Percentiles rank a stretch among this genome's conserved stretches.
phyloP scores from a whole-genome alignment of 345 rosid genomes.

The Gossypium australe region DNA sequence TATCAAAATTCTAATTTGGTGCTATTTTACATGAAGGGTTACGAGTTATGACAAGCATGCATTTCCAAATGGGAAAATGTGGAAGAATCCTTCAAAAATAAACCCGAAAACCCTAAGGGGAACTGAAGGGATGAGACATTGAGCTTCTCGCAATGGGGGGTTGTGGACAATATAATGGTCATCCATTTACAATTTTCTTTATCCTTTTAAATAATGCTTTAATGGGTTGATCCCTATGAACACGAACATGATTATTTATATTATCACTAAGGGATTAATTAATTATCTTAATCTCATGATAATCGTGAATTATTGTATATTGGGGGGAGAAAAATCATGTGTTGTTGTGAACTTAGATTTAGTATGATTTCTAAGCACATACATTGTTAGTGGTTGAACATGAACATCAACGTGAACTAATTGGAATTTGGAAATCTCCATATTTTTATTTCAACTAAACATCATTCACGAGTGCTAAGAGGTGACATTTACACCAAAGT shows the following conservation, averaged over 20 bases:
- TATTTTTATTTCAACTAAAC: too few species aligned
- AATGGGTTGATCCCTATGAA: neutral
- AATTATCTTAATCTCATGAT: neutral
- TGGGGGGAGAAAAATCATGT: too few species aligned
- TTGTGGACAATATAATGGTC: slow-evolving; percentile 13
- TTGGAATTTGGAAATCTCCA: neutral
- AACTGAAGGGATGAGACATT: neutral
- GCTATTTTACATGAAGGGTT: neutral
- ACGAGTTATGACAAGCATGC: neutral
- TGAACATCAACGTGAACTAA: neutral
- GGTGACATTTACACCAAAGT: too few species aligned
- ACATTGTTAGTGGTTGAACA: neutral
- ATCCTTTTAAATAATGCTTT: neutral
- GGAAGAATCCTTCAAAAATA: neutral
- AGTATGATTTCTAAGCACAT: neutral
- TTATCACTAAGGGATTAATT: neutral
- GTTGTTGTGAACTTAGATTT: neutral
- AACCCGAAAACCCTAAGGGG: neutral
- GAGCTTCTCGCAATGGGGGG: neutral
- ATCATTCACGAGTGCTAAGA: too few species aligned
- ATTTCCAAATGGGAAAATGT: neutral
- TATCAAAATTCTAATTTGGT: neutral
- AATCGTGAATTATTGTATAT: neutral
- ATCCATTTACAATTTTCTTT: neutral
- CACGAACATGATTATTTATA: neutral